Conservation (phyloP, 176 grass and related monocot species). For the Oryza rufipogon region DNA sequence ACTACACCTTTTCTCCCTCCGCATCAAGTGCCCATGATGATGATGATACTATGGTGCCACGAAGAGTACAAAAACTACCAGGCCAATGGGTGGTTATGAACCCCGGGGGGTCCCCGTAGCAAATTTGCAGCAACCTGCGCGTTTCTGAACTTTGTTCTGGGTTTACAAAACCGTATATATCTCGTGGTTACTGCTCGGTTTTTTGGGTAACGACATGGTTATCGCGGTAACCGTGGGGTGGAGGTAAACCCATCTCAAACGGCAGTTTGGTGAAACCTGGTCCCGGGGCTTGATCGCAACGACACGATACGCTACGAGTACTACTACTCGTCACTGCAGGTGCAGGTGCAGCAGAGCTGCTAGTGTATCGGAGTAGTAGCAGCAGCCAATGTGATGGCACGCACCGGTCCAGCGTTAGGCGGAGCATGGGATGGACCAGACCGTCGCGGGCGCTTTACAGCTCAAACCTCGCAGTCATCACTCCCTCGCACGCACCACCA, state of each 20-base stretch:
- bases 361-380: background rate
- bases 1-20: background rate
- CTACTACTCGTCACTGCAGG: background rate
- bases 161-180: too few relatives aligned
- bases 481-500: constrained; percentile 23
- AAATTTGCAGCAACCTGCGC: background rate
- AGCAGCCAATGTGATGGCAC: background rate
- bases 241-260: too few relatives aligned
- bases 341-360: background rate
- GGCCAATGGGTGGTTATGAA: background rate
- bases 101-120: background rate
- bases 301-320: background rate
- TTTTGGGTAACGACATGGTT: too few relatives aligned
- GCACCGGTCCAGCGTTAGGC: constrained; percentile 24
- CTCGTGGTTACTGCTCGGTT: too few relatives aligned
- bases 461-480: constrained; percentile 39
- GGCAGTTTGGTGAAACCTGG: too few relatives aligned
- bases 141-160: background rate
- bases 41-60: constrained; percentile 5
- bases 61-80: constrained; percentile 4
- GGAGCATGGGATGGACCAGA: constrained; percentile 21
- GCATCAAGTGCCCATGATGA: background rate
- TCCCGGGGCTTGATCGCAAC: background rate
- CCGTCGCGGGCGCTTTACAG: constrained; percentile 37
- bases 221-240: too few relatives aligned